Evolutionary conservation across 2,329 filamentous ascomycete genomes (phyloP), one percentile per base, ranked within the genome.

Genomic region (Alternaria novae-zelandiae): DNA sequence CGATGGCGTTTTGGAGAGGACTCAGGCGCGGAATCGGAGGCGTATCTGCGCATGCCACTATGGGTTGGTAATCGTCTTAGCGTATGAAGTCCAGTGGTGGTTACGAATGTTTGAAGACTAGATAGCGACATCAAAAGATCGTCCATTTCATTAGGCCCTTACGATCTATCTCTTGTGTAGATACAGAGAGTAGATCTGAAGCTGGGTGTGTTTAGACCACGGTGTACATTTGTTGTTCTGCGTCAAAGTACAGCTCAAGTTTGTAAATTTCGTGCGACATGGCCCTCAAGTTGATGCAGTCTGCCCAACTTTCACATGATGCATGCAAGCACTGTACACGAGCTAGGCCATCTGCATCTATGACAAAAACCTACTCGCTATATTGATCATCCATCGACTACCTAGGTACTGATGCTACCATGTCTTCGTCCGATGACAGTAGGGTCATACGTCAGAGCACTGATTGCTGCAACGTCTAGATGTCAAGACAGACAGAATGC

Each of bases 1-100:
- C 70, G 15, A 61, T 57, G 73, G 74, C 69, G 74, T 76, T 75
- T 57, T 41, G 65, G 66, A 59, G 50, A 47, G 54, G 47, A 61
- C 53, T 55, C 41, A 62, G 41, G 44, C 54, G 46, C 36, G 57
- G 53, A 56, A 60, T 55, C 45, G 63, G 61, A 41, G 59, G 68
- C 63, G 56, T 54, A 54, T 57, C 51, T 66, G 59, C 55, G 65
- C 67, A 66, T 56, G 59, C 44, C 30, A 51, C 47, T 47, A 62
- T 43, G 25, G 57, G 57, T 45, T 36, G 54, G 53, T 57, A 50
- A 57, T 54, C 32, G 32, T 32, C 25, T 46, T 62, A 23, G 46
- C 32, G 43, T 47, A 45, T 57, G 54, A 45, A 53, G 12, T 60
- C n/a, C 44, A 20, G 49, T 21, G 28, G 54, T 45, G 30, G 53